These are phyloP conservation scores for Gyromitra esculenta DNA, from an alignment of 2,329 filamentous ascomycete genomes.

Conservation along the genomic window DNA sequence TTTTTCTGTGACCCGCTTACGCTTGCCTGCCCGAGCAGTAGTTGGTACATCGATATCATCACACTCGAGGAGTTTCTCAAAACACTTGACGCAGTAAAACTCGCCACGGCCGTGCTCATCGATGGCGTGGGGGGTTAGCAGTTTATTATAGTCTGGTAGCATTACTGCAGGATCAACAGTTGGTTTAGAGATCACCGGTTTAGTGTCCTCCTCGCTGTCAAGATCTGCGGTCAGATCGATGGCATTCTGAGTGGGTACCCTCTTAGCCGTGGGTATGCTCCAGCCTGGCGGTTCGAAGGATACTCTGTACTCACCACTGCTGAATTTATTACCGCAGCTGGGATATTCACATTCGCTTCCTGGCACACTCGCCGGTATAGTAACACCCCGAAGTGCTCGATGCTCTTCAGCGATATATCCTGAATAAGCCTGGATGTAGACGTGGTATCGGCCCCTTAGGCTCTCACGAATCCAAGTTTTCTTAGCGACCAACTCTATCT, in stretches of 20 bases:
- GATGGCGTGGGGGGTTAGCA: constrained; percentile 13
- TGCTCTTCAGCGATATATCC: background rate
- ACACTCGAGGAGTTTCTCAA: constrained; percentile 43
- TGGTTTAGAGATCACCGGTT: background rate
- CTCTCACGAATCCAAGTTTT: constrained; percentile 30
- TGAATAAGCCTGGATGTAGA: constrained; percentile 39
- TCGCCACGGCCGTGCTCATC: constrained; percentile 17
- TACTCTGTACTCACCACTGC: constrained; percentile 39
- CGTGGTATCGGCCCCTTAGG: constrained; percentile 31
- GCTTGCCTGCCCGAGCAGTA: constrained; percentile 1
- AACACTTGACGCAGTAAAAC: constrained; percentile 44
- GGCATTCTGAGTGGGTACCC: background rate
- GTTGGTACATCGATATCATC: background rate
- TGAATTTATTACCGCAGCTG: constrained; percentile 29
- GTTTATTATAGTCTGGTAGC: constrained; percentile 40
- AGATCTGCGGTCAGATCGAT: background rate
- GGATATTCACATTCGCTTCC: constrained; percentile 40
- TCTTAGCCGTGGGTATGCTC: constrained; percentile 15
- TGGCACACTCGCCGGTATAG: background rate
- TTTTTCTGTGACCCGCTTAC: constrained; percentile 27
- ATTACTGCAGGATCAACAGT: background rate
- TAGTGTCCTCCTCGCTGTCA: background rate
- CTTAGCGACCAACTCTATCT: constrained; percentile 16
- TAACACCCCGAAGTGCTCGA: constrained; percentile 1
- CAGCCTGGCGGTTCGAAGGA: constrained; percentile 47